phyloP scores from a whole-genome alignment of 2,329 filamentous ascomycete genomes.

The Juglanconis oblonga region DNA sequence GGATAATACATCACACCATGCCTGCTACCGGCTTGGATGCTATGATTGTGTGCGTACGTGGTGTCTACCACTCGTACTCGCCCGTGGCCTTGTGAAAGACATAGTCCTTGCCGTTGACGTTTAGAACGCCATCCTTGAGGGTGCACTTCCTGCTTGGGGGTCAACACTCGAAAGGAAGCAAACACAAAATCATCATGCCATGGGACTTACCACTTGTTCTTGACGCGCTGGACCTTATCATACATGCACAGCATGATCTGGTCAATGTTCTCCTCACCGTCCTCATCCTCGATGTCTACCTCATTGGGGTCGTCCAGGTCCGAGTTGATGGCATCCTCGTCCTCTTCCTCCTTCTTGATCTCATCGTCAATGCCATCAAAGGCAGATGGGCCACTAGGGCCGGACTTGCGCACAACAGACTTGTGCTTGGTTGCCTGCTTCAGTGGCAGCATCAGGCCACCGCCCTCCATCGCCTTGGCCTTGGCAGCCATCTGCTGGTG shows the following conservation, averaged over 20 bases:
- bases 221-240: constrained; percentile 97
- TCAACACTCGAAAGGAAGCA: background rate
- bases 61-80: constrained; percentile 88
- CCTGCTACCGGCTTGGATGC: background rate
- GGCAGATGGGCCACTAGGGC: constrained; percentile 39
- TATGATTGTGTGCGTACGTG: background rate
- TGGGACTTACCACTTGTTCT: constrained; percentile 82
- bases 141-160: constrained; percentile 77
- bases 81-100: constrained; percentile 97
- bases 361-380: constrained; percentile 65
- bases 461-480: constrained; percentile 69
- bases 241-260: constrained; percentile 99
- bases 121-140: constrained; percentile 92
- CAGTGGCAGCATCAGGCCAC: constrained; percentile 72
- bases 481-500: constrained; percentile 64
- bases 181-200: background rate
- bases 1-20: background rate
- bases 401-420: constrained; percentile 24
- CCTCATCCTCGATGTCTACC: constrained; percentile 76
- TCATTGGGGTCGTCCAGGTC: constrained; percentile 96
- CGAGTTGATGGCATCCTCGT: constrained; percentile 97
- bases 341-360: constrained; percentile 61
- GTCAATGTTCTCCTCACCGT: constrained; percentile 77
- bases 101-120: constrained; percentile 90
- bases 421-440: constrained; percentile 48